These are phyloP conservation scores for Thecaphora thlaspeos DNA, from an alignment of 1,284 basidiomycete species.

Conservation along the genomic window DNA sequence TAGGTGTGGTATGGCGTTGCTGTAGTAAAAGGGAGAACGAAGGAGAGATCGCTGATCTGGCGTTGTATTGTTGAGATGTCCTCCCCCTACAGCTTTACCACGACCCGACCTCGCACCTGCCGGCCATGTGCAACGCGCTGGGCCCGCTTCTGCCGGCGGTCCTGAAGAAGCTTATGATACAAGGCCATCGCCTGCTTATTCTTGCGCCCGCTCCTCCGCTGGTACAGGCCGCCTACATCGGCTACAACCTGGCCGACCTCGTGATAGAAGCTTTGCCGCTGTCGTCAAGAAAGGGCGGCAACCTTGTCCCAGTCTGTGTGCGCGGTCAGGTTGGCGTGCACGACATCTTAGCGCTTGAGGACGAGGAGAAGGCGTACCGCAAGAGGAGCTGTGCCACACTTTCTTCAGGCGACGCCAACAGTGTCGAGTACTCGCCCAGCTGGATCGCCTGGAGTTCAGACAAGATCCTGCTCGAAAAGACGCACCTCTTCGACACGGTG, in stretches of 20 bases:
- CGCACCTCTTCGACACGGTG: conserved; percentile 40
- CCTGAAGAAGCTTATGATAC: conserved; percentile 39
- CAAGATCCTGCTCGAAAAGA: conserved; percentile 46
- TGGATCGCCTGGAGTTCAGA: conserved; percentile 51
- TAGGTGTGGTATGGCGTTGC: too few species aligned
- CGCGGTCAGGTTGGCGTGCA: conserved; percentile 46
- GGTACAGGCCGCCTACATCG: conserved; percentile 26
- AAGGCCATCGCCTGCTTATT: conserved; percentile 39
- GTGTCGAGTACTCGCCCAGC: conserved; percentile 1
- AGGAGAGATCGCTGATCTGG: too few species aligned
- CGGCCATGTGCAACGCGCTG: conserved; percentile 35
- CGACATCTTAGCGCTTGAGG: conserved; percentile 31
- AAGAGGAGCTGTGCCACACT: background rate
- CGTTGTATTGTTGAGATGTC: too few species aligned
- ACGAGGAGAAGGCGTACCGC: conserved; percentile 14
- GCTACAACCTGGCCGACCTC: conserved; percentile 39
- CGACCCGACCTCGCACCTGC: conserved; percentile 38
- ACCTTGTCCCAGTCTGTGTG: conserved; percentile 15
- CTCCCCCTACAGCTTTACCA: conserved; percentile 7
- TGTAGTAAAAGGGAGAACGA: too few species aligned
- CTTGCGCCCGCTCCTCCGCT: conserved; percentile 32
- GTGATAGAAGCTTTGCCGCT: conserved; percentile 13
- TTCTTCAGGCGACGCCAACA: too few species aligned
- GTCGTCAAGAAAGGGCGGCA: conserved; percentile 17
- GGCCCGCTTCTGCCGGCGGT: conserved; percentile 42